These are phyloP conservation scores for Cicer pinnatifidum DNA, from an alignment of 306 rosid genomes.

Conservation along the genomic window DNA sequence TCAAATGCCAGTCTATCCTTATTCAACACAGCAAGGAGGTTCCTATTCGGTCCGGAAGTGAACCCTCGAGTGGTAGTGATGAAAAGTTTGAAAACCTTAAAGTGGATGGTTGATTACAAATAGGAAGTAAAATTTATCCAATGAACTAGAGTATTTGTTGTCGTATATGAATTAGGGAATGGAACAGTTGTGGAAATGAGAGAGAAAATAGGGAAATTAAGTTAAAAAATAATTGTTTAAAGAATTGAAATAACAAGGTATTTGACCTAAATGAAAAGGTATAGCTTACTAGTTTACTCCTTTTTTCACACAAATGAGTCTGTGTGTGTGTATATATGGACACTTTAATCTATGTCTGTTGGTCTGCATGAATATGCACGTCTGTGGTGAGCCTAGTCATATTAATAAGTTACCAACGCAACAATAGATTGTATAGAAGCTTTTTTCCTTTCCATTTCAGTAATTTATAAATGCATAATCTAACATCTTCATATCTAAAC, in stretches of 20 bases:
- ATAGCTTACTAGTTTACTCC: neutral
- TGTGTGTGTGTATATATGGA: no score
- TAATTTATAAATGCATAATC: slow-evolving; percentile 21
- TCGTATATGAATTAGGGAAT: neutral
- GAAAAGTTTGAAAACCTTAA: neutral
- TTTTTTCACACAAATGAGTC: neutral
- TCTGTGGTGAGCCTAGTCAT: neutral
- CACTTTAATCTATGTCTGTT: neutral
- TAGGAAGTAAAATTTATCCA: neutral
- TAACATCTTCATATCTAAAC: neutral
- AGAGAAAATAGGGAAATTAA: neutral
- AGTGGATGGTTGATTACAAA: neutral
- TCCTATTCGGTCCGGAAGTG: neutral
- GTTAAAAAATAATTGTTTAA: neutral
- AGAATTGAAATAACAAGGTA: slow-evolving; percentile 3
- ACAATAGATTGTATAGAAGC: slow-evolving; percentile 21
- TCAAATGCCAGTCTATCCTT: no score
- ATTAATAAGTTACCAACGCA: neutral
- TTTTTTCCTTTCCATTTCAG: slow-evolving; percentile 4
- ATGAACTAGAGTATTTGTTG: neutral
- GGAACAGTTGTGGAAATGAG: slow-evolving; percentile 2
- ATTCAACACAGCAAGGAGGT: no score
- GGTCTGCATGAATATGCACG: slow-evolving; percentile 11
- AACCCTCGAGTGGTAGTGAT: neutral
- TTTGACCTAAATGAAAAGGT: neutral